Percentiles rank a stretch among this genome's conserved stretches.
Conservation (phyloP, 2,329 filamentous ascomycete species). For the Penicillium sp. region DNA sequence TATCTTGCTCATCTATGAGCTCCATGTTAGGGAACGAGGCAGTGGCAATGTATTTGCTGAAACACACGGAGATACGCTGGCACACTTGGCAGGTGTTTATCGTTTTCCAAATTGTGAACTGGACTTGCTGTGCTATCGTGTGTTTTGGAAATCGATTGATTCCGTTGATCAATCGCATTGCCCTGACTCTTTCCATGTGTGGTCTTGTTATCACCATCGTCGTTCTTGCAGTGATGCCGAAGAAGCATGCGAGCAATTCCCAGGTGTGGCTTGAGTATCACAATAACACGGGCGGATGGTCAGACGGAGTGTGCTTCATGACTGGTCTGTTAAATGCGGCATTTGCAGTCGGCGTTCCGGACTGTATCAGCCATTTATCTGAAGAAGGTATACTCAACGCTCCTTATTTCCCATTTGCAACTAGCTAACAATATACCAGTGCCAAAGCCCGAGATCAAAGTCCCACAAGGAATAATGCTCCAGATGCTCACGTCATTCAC, state of each 20-base stretch:
- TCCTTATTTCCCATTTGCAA: background rate
- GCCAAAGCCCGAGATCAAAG: constrained; percentile 30
- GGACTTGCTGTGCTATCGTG: constrained; percentile 48
- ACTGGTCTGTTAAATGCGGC: constrained; percentile 62
- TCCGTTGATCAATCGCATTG: constrained; percentile 50
- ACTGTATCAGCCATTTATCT: constrained; percentile 58
- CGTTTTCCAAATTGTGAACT: constrained; percentile 46
- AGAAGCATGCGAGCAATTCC: constrained; percentile 22
- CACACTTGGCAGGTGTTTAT: constrained; percentile 32
- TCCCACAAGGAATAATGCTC: constrained; percentile 45
- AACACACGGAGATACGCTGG: constrained; percentile 21
- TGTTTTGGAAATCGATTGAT: constrained; percentile 50
- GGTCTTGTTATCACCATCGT: constrained; percentile 48
- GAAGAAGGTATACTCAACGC: constrained; percentile 46
- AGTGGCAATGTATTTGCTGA: constrained; percentile 31
- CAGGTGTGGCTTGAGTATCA: constrained; percentile 30
- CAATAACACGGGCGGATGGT: constrained; percentile 31
- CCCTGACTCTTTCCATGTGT: constrained; percentile 50
- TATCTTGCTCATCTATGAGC: constrained; percentile 30
- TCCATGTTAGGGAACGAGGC: constrained; percentile 32
- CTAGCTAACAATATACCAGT: constrained; percentile 14
- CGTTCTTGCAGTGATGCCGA: constrained; percentile 49
- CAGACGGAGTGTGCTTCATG: constrained; percentile 46
- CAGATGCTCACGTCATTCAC: constrained; percentile 45
- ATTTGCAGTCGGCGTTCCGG: constrained; percentile 61